phyloP scores from a whole-genome alignment of 2,329 filamentous ascomycete species.

The Trematosphaeria pertusa region DNA sequence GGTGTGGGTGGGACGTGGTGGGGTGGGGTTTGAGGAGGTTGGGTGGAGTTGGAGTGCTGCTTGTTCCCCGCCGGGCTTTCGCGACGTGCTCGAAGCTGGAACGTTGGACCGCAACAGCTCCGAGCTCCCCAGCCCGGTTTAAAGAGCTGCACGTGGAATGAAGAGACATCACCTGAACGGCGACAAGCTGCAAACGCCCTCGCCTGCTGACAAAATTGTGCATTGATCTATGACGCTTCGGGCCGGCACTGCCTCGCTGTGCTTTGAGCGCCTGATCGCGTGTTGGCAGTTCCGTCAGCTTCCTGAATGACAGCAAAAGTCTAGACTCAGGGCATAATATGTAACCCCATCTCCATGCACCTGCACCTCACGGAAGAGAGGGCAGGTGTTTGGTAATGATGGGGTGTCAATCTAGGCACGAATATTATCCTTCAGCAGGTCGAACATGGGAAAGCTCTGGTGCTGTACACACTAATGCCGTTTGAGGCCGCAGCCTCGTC shows the following conservation, averaged over 20 bases:
- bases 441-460: slow-evolving; percentile 65
- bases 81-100: too few species aligned
- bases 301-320: slow-evolving; percentile 7
- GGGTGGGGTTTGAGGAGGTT: slow-evolving; percentile 15
- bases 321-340: slow-evolving; percentile 42
- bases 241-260: too few species aligned
- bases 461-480: slow-evolving; percentile 78
- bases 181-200: not conserved
- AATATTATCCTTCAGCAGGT: slow-evolving; percentile 70
- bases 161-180: slow-evolving; percentile 20
- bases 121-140: slow-evolving; percentile 15
- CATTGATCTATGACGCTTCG: slow-evolving; percentile 8
- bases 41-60: not conserved
- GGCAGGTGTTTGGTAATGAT: slow-evolving; percentile 72
- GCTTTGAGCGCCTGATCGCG: not conserved
- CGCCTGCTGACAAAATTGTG: slow-evolving; percentile 3
- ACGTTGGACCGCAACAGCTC: too few species aligned
- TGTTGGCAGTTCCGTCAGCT: not conserved
- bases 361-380: slow-evolving; percentile 59
- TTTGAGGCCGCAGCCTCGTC: too few species aligned
- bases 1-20: slow-evolving; percentile 8
- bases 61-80: not conserved
- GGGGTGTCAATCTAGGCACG: slow-evolving; percentile 68
- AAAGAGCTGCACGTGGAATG: slow-evolving; percentile 13
- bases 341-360: slow-evolving; percentile 71